Percentiles rank a stretch among this genome's conserved stretches.
Conservation (phyloP, 495 filamentous ascomycete genomes). For the Beverwykella pulmonaria region DNA sequence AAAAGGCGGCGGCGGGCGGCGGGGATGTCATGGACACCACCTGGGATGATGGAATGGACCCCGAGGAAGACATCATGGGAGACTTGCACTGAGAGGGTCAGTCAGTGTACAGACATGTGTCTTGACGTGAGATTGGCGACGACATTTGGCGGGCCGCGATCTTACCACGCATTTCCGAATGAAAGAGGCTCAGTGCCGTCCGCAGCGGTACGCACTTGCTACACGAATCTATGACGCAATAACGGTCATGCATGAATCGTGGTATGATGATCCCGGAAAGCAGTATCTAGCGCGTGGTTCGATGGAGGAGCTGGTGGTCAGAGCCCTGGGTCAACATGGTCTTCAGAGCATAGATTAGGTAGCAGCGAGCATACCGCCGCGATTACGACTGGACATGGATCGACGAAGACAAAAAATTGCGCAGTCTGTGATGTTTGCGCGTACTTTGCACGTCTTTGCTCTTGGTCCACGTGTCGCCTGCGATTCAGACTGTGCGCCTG, state of each 20-base stretch:
- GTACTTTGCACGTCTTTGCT: too few species aligned
- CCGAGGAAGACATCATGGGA: slow-evolving; percentile 48
- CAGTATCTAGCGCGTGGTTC: neutral
- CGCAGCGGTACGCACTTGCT: too few species aligned
- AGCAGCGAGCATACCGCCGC: too few species aligned
- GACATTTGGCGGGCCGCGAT: too few species aligned
- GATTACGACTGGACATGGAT: too few species aligned
- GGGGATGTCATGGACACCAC: slow-evolving; percentile 31
- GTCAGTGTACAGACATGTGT: neutral
- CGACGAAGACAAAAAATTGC: too few species aligned
- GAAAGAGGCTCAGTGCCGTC: too few species aligned
- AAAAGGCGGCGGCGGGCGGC: slow-evolving; percentile 22
- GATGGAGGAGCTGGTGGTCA: neutral
- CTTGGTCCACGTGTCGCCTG: too few species aligned
- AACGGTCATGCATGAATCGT: slow-evolving; percentile 31
- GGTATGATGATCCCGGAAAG: neutral
- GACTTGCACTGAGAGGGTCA: slow-evolving; percentile 29
- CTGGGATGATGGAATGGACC: slow-evolving; percentile 40
- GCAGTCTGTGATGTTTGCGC: too few species aligned
- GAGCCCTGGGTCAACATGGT: neutral
- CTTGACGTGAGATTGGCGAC: neutral
- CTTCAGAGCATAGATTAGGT: neutral
- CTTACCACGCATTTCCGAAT: too few species aligned
- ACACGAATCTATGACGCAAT: slow-evolving; percentile 24
- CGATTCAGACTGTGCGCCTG: too few species aligned